These are phyloP conservation scores for Fraxinus cuspidata DNA, from an alignment of 257 asterid genomes.

Conservation along the genomic window DNA sequence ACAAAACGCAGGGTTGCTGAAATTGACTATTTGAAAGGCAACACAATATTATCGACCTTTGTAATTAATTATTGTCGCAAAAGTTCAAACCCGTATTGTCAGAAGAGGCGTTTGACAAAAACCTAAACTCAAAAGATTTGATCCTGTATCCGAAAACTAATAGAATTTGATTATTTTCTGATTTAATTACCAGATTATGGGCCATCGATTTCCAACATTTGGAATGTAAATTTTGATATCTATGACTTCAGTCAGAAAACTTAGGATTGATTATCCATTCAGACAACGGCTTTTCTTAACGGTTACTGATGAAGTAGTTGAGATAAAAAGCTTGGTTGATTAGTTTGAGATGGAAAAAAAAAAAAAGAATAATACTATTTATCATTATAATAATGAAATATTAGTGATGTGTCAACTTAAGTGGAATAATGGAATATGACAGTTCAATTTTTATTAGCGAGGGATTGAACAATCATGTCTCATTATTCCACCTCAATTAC, in stretches of 20 bases:
- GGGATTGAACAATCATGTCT: no score
- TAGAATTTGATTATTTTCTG: neutral
- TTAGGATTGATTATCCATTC: neutral
- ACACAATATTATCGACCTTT: neutral
- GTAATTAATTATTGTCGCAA: neutral
- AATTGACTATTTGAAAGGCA: neutral
- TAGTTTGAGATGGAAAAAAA: neutral
- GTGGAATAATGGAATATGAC: no score
- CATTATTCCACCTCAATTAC: no score
- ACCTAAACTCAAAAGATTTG: no score
- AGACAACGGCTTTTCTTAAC: no score
- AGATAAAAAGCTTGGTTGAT: neutral
- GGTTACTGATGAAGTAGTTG: no score
- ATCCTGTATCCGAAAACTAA: neutral
- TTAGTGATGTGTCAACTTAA: no score
- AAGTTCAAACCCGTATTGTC: neutral
- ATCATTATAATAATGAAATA: no score
- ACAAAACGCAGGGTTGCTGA: neutral
- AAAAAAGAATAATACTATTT: no score
- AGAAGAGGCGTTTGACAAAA: neutral
- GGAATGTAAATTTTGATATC: neutral
- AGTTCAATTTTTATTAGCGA: no score
- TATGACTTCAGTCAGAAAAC: neutral
- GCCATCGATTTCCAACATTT: neutral
- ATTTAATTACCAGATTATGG: neutral